These are phyloP conservation scores for Euclidium syriacum DNA, from an alignment of 345 rosid species.

Conservation along the genomic window DNA sequence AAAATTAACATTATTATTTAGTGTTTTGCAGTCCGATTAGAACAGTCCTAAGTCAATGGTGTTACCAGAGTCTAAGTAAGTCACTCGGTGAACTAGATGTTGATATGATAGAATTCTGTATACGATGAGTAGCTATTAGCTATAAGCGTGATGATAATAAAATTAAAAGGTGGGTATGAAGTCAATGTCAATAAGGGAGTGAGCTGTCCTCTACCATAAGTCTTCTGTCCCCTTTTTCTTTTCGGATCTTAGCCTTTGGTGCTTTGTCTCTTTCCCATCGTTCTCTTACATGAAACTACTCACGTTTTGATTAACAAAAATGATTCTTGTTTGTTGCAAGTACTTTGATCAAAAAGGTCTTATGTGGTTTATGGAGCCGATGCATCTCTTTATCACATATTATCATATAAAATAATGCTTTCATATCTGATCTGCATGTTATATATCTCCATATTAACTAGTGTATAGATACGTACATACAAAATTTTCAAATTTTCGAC, in stretches of 20 bases:
- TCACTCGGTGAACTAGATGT: conserved; percentile 8
- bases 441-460: too few relatives aligned
- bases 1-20: too few relatives aligned
- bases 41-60: too few relatives aligned
- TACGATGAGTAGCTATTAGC: not conserved
- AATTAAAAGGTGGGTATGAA: conserved; percentile 21
- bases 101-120: conserved; percentile 15
- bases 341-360: conserved; percentile 9
- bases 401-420: too few relatives aligned
- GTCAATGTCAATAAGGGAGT: conserved; percentile 29
- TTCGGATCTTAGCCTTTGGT: conserved; percentile 18
- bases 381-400: not conserved
- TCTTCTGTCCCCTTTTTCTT: conserved; percentile 12
- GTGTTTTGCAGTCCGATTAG: too few relatives aligned
- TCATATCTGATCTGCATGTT: too few relatives aligned
- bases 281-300: conserved; percentile 18
- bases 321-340: not conserved
- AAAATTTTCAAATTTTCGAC: too few relatives aligned
- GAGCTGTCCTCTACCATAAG: conserved; percentile 31
- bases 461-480: too few relatives aligned
- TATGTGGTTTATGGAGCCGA: not conserved
- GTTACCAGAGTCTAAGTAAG: too few relatives aligned
- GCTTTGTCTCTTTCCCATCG: conserved; percentile 21
- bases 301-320: not conserved
- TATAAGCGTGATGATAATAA: conserved; percentile 7